phyloP scores from a whole-genome alignment of 1,139 yeast genomes.

The Kluyveromyces marxianus region DNA sequence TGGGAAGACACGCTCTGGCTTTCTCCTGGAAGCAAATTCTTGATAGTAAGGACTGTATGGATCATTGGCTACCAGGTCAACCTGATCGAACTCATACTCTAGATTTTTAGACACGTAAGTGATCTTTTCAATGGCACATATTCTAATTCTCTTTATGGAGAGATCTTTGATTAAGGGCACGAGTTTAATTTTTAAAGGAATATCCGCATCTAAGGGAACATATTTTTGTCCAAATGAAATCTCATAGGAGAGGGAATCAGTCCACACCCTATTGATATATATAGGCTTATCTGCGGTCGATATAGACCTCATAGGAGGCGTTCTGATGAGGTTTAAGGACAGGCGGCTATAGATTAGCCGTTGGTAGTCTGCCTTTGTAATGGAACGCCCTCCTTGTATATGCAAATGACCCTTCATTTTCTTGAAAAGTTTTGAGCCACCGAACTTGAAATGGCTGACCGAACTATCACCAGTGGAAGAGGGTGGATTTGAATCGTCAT shows the following conservation, averaged over 20 bases:
- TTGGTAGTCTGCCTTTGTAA: background rate
- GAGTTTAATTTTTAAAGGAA: constrained; percentile 56
- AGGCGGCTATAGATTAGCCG: constrained; percentile 15
- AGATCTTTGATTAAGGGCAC: constrained; percentile 67
- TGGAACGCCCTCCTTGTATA: constrained; percentile 5
- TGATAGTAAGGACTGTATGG: constrained; percentile 32
- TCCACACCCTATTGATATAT: constrained; percentile 78
- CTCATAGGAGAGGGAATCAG: constrained; percentile 68
- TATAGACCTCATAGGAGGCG: constrained; percentile 74
- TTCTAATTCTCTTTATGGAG: constrained; percentile 59
- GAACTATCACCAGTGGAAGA: constrained; percentile 1
- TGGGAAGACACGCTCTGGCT: constrained; percentile 47
- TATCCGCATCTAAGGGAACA: constrained; percentile 60
- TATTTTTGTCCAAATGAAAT: constrained; percentile 70
- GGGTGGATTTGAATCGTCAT: constrained; percentile 3
- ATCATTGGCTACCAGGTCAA: constrained; percentile 34
- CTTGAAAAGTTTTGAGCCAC: constrained; percentile 16
- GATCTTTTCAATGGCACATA: constrained; percentile 65
- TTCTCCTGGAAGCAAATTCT: constrained; percentile 21
- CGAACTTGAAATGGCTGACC: constrained; percentile 5
- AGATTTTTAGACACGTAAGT: constrained; percentile 55
- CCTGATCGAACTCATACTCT: constrained; percentile 51
- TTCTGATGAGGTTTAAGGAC: constrained; percentile 42
- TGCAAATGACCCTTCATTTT: constrained; percentile 22
- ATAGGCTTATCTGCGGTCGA: constrained; percentile 75